phyloP scores from a whole-genome alignment of 768 basidiomycete genomes.

The Lentinus tigrinus region DNA sequence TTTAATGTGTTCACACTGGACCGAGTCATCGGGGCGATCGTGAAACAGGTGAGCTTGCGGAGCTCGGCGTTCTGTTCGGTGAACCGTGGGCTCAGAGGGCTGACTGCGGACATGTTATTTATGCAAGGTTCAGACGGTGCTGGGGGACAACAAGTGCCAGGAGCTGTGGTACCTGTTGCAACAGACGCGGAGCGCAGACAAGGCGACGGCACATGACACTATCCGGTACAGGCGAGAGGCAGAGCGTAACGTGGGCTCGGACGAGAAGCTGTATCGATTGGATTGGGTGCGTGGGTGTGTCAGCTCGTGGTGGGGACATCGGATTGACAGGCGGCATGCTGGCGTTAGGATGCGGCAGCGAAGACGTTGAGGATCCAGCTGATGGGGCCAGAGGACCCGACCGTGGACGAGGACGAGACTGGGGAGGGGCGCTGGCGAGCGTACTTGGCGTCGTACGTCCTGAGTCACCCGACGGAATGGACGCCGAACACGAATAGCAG shows the following conservation, averaged over 20 bases:
- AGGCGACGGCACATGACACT: conserved; percentile 56
- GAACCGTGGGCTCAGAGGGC: background rate
- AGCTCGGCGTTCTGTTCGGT: background rate
- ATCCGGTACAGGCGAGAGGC: conserved; percentile 80
- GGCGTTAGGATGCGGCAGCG: conserved; percentile 47
- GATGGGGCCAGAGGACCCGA: conserved; percentile 62
- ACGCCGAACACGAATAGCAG: conserved; percentile 40
- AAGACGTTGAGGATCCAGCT: conserved; percentile 62
- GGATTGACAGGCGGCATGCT: conserved; percentile 6
- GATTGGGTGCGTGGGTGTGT: conserved; percentile 64
- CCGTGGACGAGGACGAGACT: conserved; percentile 53
- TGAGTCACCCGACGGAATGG: conserved; percentile 75
- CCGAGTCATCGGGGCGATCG: conserved; percentile 81
- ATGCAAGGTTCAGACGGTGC: conserved; percentile 78
- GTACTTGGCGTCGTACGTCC: conserved; percentile 72
- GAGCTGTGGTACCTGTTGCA: conserved; percentile 80
- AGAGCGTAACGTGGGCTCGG: conserved; percentile 69
- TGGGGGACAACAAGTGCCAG: conserved; percentile 82
- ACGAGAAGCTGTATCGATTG: conserved; percentile 75
- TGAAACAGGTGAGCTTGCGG: conserved; percentile 76
- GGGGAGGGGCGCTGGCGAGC: conserved; percentile 63
- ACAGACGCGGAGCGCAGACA: conserved; percentile 52
- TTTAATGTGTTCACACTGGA: conserved; percentile 93
- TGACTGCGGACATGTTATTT: conserved; percentile 4
- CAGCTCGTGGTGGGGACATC: background rate